Evolutionary conservation across 768 basidiomycete species (phyloP).

Genomic region (Neoboletus magnificus): DNA sequence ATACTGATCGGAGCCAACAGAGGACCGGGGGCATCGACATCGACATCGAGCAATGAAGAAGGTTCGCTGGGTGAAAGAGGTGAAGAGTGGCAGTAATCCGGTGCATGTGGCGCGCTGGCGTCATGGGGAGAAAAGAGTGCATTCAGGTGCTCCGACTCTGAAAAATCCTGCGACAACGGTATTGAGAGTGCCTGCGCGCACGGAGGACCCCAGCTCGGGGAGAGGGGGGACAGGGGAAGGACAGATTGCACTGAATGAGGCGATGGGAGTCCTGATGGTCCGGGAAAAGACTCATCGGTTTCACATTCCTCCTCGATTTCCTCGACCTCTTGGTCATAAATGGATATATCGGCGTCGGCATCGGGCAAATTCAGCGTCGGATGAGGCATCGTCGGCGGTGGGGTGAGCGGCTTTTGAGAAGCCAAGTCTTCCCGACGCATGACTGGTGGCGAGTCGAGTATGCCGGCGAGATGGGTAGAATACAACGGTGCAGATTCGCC

Average conservation of each 20-base stretch:
- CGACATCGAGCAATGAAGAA: slow-evolving; percentile 27
- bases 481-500: slow-evolving; percentile 18
- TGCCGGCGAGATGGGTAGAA: slow-evolving; percentile 27
- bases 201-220: slow-evolving; percentile 32
- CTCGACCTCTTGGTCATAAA: slow-evolving; percentile 13
- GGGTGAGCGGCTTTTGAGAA: slow-evolving; percentile 37
- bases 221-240: slow-evolving; percentile 34
- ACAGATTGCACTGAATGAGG: slow-evolving; percentile 11
- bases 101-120: slow-evolving; percentile 10
- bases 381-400: slow-evolving; percentile 42
- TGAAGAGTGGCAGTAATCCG: slow-evolving; percentile 13
- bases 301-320: slow-evolving; percentile 18
- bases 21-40: slow-evolving; percentile 15
- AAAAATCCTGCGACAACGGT: slow-evolving; percentile 15
- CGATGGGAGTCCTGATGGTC: slow-evolving; percentile 12
- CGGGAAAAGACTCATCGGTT: slow-evolving; percentile 19
- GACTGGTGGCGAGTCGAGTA: slow-evolving; percentile 35
- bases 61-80: slow-evolving; percentile 12
- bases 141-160: slow-evolving; percentile 15
- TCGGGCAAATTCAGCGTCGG: slow-evolving; percentile 37
- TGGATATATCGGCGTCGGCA: slow-evolving; percentile 22
- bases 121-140: slow-evolving; percentile 18
- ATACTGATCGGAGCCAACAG: slow-evolving; percentile 22
- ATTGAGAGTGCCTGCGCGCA: slow-evolving; percentile 11
- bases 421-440: slow-evolving; percentile 31